These are phyloP conservation scores for Dactylellina haptotyla DNA, from an alignment of 2,329 filamentous ascomycete genomes.

Conservation along the genomic window DNA sequence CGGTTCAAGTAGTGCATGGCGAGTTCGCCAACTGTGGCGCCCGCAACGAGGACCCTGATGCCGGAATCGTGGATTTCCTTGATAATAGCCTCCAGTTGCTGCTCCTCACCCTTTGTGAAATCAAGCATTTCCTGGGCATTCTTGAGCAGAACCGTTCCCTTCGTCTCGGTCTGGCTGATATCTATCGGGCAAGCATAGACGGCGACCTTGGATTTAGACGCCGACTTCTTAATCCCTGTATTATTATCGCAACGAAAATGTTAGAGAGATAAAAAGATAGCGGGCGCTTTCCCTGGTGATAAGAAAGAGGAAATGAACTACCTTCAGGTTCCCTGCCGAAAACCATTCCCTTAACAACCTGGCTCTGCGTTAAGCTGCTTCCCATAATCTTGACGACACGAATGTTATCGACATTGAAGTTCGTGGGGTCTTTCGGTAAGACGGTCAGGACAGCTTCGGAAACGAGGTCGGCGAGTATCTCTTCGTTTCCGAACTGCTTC, in stretches of 20 bases:
- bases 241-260: neutral
- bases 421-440: conserved; percentile 90
- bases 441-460: conserved; percentile 86
- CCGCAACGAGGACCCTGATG: conserved; percentile 88
- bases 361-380: conserved; percentile 90
- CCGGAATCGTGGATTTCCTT: conserved; percentile 97
- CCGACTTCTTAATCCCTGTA: conserved; percentile 80
- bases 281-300: neutral
- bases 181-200: conserved; percentile 98
- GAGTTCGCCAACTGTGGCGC: conserved; percentile 92
- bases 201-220: conserved; percentile 89
- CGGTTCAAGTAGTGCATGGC: conserved; percentile 98
- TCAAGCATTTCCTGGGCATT: conserved; percentile 99
- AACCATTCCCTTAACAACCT: conserved; percentile 97
- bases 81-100: conserved; percentile 86
- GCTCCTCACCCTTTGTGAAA: conserved; percentile 96
- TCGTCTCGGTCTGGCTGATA: conserved; percentile 95
- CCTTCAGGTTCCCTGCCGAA: conserved; percentile 96
- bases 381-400: conserved; percentile 99
- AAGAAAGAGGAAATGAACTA: conserved; percentile 51
- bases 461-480: conserved; percentile 84
- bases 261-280: neutral
- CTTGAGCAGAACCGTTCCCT: conserved; percentile 95
- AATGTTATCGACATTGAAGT: conserved; percentile 99
- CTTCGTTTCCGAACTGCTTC: conserved; percentile 95